Evolutionary conservation across 768 basidiomycete species (phyloP).

Genomic region (Boletus rubroflammeus): DNA sequence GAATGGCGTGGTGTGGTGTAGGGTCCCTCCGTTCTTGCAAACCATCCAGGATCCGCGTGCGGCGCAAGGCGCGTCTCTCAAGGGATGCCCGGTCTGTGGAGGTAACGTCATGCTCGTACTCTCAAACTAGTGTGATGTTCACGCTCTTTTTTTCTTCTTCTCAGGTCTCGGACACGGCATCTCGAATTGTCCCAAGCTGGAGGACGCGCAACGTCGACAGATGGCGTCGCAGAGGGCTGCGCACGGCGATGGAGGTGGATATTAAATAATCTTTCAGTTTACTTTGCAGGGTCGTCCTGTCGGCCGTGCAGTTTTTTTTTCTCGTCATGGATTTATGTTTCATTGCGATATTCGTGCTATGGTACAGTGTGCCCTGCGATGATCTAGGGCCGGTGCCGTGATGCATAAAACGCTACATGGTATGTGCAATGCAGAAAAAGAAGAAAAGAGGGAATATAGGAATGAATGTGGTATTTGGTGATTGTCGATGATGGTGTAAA

Average conservation of each 20-base stretch:
- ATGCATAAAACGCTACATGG: conserved; percentile 7
- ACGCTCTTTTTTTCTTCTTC: not conserved
- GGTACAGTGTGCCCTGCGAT: conserved; percentile 5
- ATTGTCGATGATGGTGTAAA: not conserved
- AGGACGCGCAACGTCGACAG: conserved; percentile 86
- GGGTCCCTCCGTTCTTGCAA: conserved; percentile 89
- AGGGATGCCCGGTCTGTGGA: conserved; percentile 95
- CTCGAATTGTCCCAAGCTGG: conserved; percentile 93
- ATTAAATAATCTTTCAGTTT: not conserved
- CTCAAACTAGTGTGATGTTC: not conserved
- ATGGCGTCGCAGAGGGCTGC: conserved; percentile 80
- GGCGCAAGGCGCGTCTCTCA: conserved; percentile 69
- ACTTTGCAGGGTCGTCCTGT: not conserved
- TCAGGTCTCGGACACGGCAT: conserved; percentile 90
- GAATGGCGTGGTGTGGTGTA: conserved; percentile 25
- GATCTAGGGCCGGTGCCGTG: not conserved
- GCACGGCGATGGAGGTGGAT: conserved; percentile 57
- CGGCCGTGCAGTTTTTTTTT: not conserved
- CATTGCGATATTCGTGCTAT: conserved; percentile 5
- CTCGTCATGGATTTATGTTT: not conserved
- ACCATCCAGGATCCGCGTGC: conserved; percentile 90
- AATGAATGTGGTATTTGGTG: not conserved
- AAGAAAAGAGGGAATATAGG: not conserved
- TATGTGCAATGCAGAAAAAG: conserved; percentile 3
- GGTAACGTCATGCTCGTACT: conserved; percentile 42